These are phyloP conservation scores for Pseudogymnoascus sp. DNA, from an alignment of 2,329 filamentous ascomycete species.

Conservation along the genomic window DNA sequence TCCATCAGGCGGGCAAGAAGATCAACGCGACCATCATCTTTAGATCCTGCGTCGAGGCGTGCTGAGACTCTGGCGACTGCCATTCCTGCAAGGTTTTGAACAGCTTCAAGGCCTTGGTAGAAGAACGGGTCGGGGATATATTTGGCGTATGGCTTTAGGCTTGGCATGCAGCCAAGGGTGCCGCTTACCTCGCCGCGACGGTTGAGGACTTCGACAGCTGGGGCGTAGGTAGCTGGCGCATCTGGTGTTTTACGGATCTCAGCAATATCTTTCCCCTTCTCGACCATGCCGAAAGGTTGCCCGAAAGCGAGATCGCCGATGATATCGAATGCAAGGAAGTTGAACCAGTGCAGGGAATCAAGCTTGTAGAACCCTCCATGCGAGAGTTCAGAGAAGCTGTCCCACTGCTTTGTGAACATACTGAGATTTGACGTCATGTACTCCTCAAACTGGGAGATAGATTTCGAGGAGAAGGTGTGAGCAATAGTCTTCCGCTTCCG, in stretches of 20 bases:
- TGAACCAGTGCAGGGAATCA: slow-evolving; percentile 76
- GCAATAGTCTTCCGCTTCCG: slow-evolving; percentile 84
- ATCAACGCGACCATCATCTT: slow-evolving; percentile 62
- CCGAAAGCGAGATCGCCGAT: slow-evolving; percentile 60
- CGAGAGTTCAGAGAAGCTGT: slow-evolving; percentile 45
- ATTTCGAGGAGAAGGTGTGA: slow-evolving; percentile 80
- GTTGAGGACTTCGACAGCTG: slow-evolving; percentile 83
- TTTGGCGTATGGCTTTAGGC: slow-evolving; percentile 70
- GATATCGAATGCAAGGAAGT: slow-evolving; percentile 51
- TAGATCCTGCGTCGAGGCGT: slow-evolving; percentile 63
- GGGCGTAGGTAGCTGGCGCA: slow-evolving; percentile 58
- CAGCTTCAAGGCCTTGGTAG: slow-evolving; percentile 62
- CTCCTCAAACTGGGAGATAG: slow-evolving; percentile 75
- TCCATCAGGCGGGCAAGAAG: slow-evolving; percentile 79
- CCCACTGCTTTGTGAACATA: slow-evolving; percentile 66
- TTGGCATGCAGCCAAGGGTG: slow-evolving; percentile 66
- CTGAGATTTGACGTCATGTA: slow-evolving; percentile 78
- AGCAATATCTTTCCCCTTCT: slow-evolving; percentile 66
- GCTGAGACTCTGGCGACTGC: slow-evolving; percentile 74
- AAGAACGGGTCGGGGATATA: slow-evolving; percentile 81
- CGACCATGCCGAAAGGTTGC: slow-evolving; percentile 75
- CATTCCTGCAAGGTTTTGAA: slow-evolving; percentile 78
- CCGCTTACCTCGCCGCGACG: slow-evolving; percentile 79
- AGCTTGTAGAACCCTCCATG: slow-evolving; percentile 49
- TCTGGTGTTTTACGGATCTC: slow-evolving; percentile 60